Evolutionary conservation across 2,329 filamentous ascomycete species (phyloP).

Genomic region (Aspergillus terreus): DNA sequence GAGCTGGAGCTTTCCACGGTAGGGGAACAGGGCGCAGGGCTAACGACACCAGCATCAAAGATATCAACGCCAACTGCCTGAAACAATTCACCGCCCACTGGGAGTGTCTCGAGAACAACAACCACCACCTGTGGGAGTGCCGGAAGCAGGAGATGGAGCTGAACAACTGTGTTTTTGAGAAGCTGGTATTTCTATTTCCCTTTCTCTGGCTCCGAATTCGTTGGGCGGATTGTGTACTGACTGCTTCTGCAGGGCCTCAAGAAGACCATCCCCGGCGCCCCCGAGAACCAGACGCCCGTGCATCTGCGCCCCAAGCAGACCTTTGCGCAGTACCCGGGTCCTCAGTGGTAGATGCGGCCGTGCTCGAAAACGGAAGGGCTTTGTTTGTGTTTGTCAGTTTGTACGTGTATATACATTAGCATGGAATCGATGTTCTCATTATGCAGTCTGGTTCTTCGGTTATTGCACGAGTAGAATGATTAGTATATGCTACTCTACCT

Average conservation of each 20-base stretch:
- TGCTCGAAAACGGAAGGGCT: not conserved
- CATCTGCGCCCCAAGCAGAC: slow-evolving; percentile 61
- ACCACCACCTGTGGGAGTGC: slow-evolving; percentile 97
- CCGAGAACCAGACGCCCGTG: slow-evolving; percentile 66
- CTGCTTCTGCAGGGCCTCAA: slow-evolving; percentile 62
- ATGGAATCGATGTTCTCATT: slow-evolving; percentile 32
- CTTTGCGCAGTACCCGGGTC: slow-evolving; percentile 38
- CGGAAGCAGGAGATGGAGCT: slow-evolving; percentile 80
- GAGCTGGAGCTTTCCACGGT: too few relatives aligned
- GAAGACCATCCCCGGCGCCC: slow-evolving; percentile 73
- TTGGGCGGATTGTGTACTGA: too few relatives aligned
- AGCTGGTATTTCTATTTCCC: slow-evolving; percentile 66
- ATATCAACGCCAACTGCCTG: slow-evolving; percentile 93
- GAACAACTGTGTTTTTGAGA: slow-evolving; percentile 94
- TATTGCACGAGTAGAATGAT: too few relatives aligned
- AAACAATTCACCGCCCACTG: slow-evolving; percentile 89
- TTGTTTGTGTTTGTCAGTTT: slow-evolving; percentile 8
- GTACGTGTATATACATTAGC: slow-evolving; percentile 29
- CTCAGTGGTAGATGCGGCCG: slow-evolving; percentile 30
- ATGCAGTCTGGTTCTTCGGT: slow-evolving; percentile 1
- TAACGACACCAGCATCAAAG: slow-evolving; percentile 64
- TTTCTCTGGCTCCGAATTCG: not conserved
- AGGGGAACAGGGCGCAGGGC: too few relatives aligned
- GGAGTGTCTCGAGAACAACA: slow-evolving; percentile 94
- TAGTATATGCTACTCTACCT: not conserved